Conservation (phyloP, 1,139 yeast genomes). For the Debaryomycetaceae sp. region DNA sequence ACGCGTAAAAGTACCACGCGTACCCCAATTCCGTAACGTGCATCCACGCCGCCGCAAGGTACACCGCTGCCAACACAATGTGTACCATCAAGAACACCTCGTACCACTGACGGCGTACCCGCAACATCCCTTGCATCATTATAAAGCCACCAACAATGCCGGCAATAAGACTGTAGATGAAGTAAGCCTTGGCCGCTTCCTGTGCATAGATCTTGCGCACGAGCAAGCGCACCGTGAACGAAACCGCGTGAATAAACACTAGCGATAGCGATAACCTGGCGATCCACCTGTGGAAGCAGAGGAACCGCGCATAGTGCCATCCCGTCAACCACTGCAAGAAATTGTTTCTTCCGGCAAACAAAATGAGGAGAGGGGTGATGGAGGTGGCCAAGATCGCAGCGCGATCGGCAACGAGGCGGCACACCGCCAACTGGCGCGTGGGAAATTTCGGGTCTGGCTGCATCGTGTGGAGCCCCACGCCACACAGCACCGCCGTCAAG, state of each 20-base stretch:
- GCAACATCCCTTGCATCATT: slow-evolving; percentile 24
- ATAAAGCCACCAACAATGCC: slow-evolving; percentile 23
- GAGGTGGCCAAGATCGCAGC: slow-evolving; percentile 18
- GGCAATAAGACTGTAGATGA: slow-evolving; percentile 22
- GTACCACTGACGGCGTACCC: slow-evolving; percentile 31
- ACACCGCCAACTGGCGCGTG: slow-evolving; percentile 4
- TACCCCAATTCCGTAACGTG: slow-evolving; percentile 33
- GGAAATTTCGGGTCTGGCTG: slow-evolving; percentile 3
- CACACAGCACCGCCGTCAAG: slow-evolving; percentile 1
- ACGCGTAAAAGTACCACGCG: slow-evolving; percentile 25
- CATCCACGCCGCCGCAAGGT: slow-evolving; percentile 30
- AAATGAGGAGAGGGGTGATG: slow-evolving; percentile 10
- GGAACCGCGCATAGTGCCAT: slow-evolving; percentile 11
- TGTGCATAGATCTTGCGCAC: background rate
- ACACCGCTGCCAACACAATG: slow-evolving; percentile 30
- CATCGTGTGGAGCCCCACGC: background rate
- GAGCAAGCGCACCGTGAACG: slow-evolving; percentile 1
- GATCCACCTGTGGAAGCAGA: slow-evolving; percentile 14
- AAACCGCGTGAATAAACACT: slow-evolving; percentile 8
- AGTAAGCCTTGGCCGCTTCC: slow-evolving; percentile 9
- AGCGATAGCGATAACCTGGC: slow-evolving; percentile 9
- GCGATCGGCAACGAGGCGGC: slow-evolving; percentile 14
- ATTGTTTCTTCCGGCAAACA: slow-evolving; percentile 17
- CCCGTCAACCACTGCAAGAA: slow-evolving; percentile 17
- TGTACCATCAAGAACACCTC: slow-evolving; percentile 32